These are phyloP conservation scores for Suillus brevipes DNA, from an alignment of 768 basidiomycete genomes.

Conservation along the genomic window DNA sequence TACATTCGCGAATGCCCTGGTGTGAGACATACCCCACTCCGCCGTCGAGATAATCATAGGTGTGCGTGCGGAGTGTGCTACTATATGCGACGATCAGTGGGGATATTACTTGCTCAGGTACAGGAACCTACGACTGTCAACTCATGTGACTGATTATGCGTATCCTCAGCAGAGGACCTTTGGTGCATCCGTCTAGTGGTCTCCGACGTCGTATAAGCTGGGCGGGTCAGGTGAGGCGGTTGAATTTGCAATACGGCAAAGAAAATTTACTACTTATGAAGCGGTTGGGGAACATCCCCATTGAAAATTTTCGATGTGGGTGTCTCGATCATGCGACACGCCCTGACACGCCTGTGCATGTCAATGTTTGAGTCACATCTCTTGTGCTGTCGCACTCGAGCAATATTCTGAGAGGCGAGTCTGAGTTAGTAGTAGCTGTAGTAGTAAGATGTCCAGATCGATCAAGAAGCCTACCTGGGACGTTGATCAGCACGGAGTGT, in stretches of 20 bases:
- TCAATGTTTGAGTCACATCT: not conserved
- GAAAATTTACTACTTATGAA: not conserved
- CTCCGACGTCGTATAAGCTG: not conserved
- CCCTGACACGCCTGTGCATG: not conserved
- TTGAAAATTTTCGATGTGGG: not conserved
- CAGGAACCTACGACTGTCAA: not conserved
- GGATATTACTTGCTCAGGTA: not conserved
- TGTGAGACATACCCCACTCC: too few species aligned
- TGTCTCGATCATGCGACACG: not conserved
- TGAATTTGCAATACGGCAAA: not conserved
- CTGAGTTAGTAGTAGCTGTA: not conserved
- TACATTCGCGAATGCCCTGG: too few species aligned
- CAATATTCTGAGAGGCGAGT: not conserved
- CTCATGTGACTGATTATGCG: not conserved
- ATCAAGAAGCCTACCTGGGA: not conserved
- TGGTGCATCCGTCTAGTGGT: not conserved
- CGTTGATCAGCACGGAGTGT: not conserved
- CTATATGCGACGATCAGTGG: too few species aligned
- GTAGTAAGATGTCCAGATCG: not conserved
- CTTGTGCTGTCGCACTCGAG: not conserved
- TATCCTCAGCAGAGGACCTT: not conserved
- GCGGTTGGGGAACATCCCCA: not conserved
- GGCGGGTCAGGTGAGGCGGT: not conserved
- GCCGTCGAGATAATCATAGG: too few species aligned
- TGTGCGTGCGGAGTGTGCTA: too few species aligned